These are phyloP conservation scores for Yamadazyma triangularis DNA, from an alignment of 1,139 yeast genomes.

Conservation along the genomic window DNA sequence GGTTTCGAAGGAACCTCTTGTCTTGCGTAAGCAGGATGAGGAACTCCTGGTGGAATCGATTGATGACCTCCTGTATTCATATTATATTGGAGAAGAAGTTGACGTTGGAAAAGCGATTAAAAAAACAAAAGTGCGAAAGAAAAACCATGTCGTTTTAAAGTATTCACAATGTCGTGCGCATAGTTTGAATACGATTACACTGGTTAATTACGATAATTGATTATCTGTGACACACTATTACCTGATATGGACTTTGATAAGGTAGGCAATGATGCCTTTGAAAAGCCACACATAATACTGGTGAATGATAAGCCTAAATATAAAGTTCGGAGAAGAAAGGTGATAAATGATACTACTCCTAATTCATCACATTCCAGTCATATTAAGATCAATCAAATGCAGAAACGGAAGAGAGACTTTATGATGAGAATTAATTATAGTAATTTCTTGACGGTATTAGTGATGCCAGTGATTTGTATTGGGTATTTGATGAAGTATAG, in stretches of 20 bases:
- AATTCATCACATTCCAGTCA: conserved; percentile 14
- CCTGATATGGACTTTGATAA: too few relatives aligned
- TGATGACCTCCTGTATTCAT: conserved; percentile 1
- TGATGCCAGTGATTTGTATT: conserved; percentile 25
- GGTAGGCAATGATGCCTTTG: too few relatives aligned
- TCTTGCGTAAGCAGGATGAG: neutral
- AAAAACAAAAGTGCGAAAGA: too few relatives aligned
- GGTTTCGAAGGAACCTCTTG: conserved; percentile 15
- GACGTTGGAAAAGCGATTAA: too few relatives aligned
- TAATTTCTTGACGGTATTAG: conserved; percentile 27
- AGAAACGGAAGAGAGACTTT: conserved; percentile 29
- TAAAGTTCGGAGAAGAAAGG: conserved; percentile 11
- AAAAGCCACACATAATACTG: neutral
- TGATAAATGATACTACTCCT: conserved; percentile 6
- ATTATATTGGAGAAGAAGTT: neutral
- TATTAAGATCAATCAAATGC: conserved; percentile 21
- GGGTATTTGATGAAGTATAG: conserved; percentile 16
- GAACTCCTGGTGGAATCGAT: conserved; percentile 1
- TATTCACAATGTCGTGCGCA: too few relatives aligned
- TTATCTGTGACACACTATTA: too few relatives aligned
- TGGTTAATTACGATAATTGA: too few relatives aligned
- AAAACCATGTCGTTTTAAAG: too few relatives aligned
- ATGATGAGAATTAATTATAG: conserved; percentile 29
- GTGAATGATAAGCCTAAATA: conserved; percentile 7
- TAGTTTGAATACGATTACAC: too few relatives aligned